Base-by-base conservation (phyloP, 2,329 filamentous ascomycete genomes). In the Magnaporthales sp. region DNA sequence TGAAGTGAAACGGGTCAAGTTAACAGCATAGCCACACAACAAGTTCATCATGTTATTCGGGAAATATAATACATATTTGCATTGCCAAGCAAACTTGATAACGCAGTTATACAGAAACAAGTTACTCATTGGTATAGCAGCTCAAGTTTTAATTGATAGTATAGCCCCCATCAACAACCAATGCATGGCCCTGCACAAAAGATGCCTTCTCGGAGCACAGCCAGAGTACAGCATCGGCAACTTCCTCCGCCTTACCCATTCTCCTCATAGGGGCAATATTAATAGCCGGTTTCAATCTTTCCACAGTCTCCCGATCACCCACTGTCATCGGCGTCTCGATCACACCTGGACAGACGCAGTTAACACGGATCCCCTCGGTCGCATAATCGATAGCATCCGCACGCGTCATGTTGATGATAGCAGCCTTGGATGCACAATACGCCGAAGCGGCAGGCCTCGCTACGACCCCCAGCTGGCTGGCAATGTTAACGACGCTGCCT, bases 311-410 rank as follows among this genome's bases (percentile, higher is more conserved):
- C n/a, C 22, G 6, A 30, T 19, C 11, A 9, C 77, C 72, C 19
- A n/a, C 6, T 46, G 60, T 13, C 54, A 27, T 8, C 10, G 68
- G 72, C 71, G 68, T 76, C 76, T 77, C 77, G 19, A 80, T 80
- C 2, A 81, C 73, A 26, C 80, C 80, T 1, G 79, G 80, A 66
- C 80, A 82, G 19, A 82, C 77, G 65, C 77, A 80, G 66, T 82
- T 82, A 60, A 82, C 73, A 2, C 80, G 71, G 67, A 83, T 81
- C 38, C 77, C 76, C 54, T 81, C 72, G 38, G 78, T 75, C 3
- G 79, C 75, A 69, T 81, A 81, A 69, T 82, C 79, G 54, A 82
- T 78, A 22, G 80, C 80, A 73, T 82, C 80, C 63, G 76, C 77
- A 67, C 76, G 79, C 4, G 80, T 83, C 73, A 83, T 73, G 54